Base-by-base conservation (phyloP, 2,329 filamentous ascomycete species). In the Pseudopyrenochaeta lycopersici region DNA sequence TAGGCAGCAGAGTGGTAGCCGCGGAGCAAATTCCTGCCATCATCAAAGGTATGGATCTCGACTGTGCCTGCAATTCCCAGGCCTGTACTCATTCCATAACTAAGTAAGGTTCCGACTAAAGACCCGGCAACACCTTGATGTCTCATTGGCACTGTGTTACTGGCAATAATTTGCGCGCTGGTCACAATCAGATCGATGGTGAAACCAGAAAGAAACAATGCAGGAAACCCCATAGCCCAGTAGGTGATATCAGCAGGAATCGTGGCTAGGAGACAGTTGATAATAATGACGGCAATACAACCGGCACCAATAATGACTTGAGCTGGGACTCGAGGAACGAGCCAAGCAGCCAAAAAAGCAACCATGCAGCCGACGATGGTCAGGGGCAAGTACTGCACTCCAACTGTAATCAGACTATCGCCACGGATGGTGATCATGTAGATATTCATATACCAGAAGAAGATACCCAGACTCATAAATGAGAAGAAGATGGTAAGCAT, bases 121-220 rank as follows among this genome's bases (percentile, higher is more conserved):
- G 77, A 80, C 0, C 77, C 80, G 0, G 82, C 82, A 2, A 84
- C 73, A 0, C 83, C 83, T 45, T 85, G 82, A 18, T 85, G 75
- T 4, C 76, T 73, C 2, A 76, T 72, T 2, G 63, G 72, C 27
- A 85, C 82, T 1, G 76, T 77, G 50, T 84, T 83, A 48, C 82
- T 84, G 0, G 82, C 80, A 48, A 85, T 82, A 4, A 85, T 81
- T 53, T 84, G 81, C 0, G 81, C 81, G 0, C 80, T 80, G 10
- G 21, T 0, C 81, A 79, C 83, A 4, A 82, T 75, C 2, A 84
- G 77, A 53, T 85, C 82, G 0, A 81, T 80, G 27, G 78, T 81
- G 60, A 79, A 60, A 2, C 71, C 62, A 4, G 60, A 60, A 1
- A 78, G 23, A 0, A 76, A 1, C 3, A 61, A 60, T 21, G 76